Conservation (phyloP, 176 grass and related monocot genomes). For the bread wheat (Triticum aestivum) region DNA sequence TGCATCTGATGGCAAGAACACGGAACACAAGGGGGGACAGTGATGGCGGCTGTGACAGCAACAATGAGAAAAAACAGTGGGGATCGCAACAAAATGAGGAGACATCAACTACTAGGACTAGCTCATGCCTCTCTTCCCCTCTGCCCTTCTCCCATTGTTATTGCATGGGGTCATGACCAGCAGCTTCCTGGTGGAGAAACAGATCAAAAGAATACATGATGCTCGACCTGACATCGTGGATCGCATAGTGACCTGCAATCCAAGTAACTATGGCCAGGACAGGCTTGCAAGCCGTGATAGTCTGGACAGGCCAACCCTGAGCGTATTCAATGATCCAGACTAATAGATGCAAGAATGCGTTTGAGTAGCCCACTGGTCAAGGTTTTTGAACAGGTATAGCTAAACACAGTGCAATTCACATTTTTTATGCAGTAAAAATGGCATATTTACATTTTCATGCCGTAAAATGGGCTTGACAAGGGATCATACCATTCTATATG, state of each 20-base stretch:
- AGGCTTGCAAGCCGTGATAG: not conserved
- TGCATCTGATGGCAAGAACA: no score
- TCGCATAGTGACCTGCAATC: not conserved
- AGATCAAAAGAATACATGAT: not conserved
- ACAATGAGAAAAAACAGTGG: no score
- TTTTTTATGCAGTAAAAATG: not conserved
- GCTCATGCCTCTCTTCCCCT: not conserved
- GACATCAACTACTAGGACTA: not conserved
- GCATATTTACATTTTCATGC: conserved; percentile 22
- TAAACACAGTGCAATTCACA: not conserved
- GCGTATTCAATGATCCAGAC: not conserved
- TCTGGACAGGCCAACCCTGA: not conserved
- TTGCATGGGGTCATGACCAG: not conserved
- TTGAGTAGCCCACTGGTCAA: not conserved
- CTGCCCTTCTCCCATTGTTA: not conserved
- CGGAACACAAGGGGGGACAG: no score
- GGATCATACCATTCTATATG: not conserved
- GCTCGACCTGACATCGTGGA: not conserved
- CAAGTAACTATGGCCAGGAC: not conserved
- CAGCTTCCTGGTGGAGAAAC: not conserved
- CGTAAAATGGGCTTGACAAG: not conserved
- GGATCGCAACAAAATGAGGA: no score
- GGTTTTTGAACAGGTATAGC: not conserved
- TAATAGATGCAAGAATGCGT: not conserved
- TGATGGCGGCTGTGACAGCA: no score